Conservation (phyloP, 1,284 basidiomycete species). For the Agaricales sp. region DNA sequence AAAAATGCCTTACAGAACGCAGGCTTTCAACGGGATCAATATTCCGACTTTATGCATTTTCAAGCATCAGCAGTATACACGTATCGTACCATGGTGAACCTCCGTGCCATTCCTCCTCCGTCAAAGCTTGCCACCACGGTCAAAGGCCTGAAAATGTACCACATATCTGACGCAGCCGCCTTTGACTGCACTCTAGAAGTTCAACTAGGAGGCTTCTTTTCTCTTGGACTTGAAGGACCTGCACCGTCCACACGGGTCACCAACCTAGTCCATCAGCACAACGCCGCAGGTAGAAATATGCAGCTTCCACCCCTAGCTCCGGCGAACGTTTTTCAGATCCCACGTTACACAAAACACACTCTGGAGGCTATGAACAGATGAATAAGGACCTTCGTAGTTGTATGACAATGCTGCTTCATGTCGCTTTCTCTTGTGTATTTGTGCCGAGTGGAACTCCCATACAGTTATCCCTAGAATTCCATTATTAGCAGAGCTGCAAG, state of each 20-base stretch:
- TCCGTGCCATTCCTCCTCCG: background rate
- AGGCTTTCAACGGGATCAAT: background rate
- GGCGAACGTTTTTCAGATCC: too few relatives aligned
- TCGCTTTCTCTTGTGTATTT: too few relatives aligned
- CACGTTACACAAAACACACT: too few relatives aligned
- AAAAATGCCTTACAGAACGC: background rate
- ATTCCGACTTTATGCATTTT: background rate
- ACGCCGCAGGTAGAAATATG: too few relatives aligned
- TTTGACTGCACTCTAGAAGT: background rate
- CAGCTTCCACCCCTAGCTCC: too few relatives aligned
- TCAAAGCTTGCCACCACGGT: background rate
- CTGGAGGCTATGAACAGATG: too few relatives aligned
- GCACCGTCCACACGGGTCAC: constrained; percentile 3
- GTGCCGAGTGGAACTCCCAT: too few relatives aligned
- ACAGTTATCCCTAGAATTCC: too few relatives aligned
- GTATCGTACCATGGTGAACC: background rate
- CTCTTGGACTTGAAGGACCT: background rate
- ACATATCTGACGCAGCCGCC: background rate
- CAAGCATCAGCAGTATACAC: background rate
- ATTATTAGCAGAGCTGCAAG: too few relatives aligned
- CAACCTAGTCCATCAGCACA: too few relatives aligned
- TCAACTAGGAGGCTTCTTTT: background rate
- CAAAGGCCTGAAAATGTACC: background rate
- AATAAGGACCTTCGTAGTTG: too few relatives aligned
- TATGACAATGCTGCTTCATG: too few relatives aligned